Evolutionary conservation across 1,284 basidiomycete species (phyloP).

Genomic region (Sporisorium graminicola): DNA sequence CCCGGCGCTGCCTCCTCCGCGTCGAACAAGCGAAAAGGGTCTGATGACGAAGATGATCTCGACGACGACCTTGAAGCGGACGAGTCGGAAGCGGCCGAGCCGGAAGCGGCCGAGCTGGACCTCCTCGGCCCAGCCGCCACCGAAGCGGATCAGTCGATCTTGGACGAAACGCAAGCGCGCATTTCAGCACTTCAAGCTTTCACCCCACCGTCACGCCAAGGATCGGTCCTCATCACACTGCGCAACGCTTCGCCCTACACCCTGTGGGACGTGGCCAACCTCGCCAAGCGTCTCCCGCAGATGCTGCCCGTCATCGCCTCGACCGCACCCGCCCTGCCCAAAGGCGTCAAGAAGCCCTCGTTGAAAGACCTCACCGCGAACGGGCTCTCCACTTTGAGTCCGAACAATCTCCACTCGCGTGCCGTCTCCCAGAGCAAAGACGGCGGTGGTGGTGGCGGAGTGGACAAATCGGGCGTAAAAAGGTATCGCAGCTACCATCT

Average conservation of each 20-base stretch:
- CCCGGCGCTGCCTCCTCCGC: slow-evolving; percentile 64
- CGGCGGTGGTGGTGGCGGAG: slow-evolving; percentile 3
- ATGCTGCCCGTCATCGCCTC: slow-evolving; percentile 75
- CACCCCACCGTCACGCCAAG: slow-evolving; percentile 70
- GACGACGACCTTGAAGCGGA: slow-evolving; percentile 26
- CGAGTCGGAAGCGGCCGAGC: slow-evolving; percentile 18
- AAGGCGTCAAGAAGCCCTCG: slow-evolving; percentile 47
- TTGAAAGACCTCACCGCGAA: slow-evolving; percentile 33
- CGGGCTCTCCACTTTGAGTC: slow-evolving; percentile 37
- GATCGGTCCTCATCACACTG: slow-evolving; percentile 85
- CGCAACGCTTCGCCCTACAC: slow-evolving; percentile 90
- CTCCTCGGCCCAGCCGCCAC: slow-evolving; percentile 1
- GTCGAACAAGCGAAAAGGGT: slow-evolving; percentile 8
- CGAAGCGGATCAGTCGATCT: slow-evolving; percentile 57
- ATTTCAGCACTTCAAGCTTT: slow-evolving; percentile 72
- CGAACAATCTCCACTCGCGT: slow-evolving; percentile 37
- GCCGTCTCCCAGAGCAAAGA: slow-evolving; percentile 6
- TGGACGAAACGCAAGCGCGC: slow-evolving; percentile 30
- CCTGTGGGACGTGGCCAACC: slow-evolving; percentile 76
- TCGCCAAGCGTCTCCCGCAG: slow-evolving; percentile 42
- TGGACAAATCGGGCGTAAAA: slow-evolving; percentile 73
- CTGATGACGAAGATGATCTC: slow-evolving; percentile 38
- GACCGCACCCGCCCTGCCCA: slow-evolving; percentile 58
- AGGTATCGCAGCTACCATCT: slow-evolving; percentile 77
- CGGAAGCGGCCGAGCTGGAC: slow-evolving; percentile 8